Conservation (phyloP, 257 asterid species). For the Przewalskia tangutica region DNA sequence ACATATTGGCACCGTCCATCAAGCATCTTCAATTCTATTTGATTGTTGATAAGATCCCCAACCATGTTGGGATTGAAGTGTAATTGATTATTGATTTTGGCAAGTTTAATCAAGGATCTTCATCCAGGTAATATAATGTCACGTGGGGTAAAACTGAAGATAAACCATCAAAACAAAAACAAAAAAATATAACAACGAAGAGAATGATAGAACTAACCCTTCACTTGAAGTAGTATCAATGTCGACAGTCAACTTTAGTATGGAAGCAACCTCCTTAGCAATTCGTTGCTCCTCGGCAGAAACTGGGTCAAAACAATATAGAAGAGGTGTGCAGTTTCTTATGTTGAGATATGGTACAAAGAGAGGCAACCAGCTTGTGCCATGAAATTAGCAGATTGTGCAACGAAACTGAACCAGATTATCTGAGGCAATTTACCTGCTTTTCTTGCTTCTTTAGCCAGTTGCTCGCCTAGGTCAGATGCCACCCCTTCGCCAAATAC, state of each 20-base stretch:
- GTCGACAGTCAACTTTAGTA: conserved; percentile 80
- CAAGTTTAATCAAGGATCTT: neutral
- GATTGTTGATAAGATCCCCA: neutral
- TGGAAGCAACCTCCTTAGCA: conserved; percentile 88
- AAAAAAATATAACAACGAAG: neutral
- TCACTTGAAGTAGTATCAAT: conserved; percentile 60
- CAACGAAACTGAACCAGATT: neutral
- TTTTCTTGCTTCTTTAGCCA: conserved; percentile 73
- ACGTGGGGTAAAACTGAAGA: neutral
- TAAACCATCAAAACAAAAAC: neutral
- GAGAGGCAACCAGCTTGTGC: neutral
- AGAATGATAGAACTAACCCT: conserved; percentile 34
- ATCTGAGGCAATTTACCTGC: conserved; percentile 44
- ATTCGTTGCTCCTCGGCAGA: conserved; percentile 75
- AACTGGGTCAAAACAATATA: conserved; percentile 34
- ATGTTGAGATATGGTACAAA: neutral
- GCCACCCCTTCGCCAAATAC: conserved; percentile 71
- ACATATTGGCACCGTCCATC: neutral
- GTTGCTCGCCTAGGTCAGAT: conserved; percentile 68
- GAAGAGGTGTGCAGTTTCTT: neutral
- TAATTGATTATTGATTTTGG: neutral
- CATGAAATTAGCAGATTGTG: neutral
- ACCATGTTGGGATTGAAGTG: neutral
- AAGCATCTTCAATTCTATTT: neutral
- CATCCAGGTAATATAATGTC: neutral